Base-by-base conservation (phyloP, 805 yeast genomes). In the Suhomyces prunicola region DNA sequence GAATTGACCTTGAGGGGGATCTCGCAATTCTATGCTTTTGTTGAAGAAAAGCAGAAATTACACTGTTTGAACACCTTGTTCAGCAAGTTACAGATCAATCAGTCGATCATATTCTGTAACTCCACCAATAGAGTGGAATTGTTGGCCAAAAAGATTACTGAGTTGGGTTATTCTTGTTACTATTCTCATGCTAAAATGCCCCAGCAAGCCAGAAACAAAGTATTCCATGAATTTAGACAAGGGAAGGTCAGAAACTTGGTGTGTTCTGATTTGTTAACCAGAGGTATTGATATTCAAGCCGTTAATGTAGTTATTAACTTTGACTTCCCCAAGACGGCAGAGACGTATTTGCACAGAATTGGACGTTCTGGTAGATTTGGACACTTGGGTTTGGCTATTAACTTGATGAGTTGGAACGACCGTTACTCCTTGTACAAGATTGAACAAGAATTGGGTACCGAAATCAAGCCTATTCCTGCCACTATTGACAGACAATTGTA, bases 281-380 rank as follows among this genome's bases (percentile, higher is more conserved):
- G 98, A 80, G 98, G 99, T 82, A 94, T 94, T 65, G 99, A 94
- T 80, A 93, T 94, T 64, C 98, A 94, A 74, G 98, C 98, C 6
- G 99, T 94, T 59, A 94, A 94, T 68, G 98, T 94, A 46, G 99
- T 94, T 48, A 89, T 94, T 65, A 94, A 94, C 76, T 94, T 94
- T 70, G 99, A 94, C 72, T 94, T 94, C 87, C 99, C 99, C 56
- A 93, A 93, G 72, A 90, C 87, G 50, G 97, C 98, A 6, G 99
- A 94, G 72, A 94, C 98, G 41, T 94, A 94, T 70, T 81, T 94
- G 63, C 99, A 94, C 77, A 88, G 98, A 81, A 94, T 93, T 63
- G 98, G 98, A 81, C 90, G 99, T 79, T 91, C 97, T 6, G 98
- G 99, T 61, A 89, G 99, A 80, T 94, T 90, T 66, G 99, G 99